These are phyloP conservation scores for Waitea zeae DNA, from an alignment of 1,284 basidiomycete genomes.

Conservation along the genomic window DNA sequence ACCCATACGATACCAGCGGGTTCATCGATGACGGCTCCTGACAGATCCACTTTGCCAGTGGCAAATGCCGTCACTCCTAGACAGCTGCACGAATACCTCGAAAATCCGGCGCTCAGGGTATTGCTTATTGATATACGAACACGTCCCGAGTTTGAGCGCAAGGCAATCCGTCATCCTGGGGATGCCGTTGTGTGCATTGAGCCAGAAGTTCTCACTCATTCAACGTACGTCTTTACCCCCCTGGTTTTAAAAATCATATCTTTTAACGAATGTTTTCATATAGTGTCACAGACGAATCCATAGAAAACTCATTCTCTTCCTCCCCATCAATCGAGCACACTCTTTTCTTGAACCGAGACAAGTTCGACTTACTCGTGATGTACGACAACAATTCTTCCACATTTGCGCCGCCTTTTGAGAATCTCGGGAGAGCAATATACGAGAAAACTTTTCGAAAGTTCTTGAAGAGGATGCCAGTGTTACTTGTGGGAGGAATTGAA, in stretches of 20 bases:
- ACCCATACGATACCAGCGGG: too few species aligned
- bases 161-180: constrained; percentile 54
- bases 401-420: constrained; percentile 38
- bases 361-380: constrained; percentile 82
- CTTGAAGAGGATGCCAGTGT: constrained; percentile 63
- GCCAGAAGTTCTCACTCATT: constrained; percentile 61
- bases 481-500: constrained; percentile 76
- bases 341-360: constrained; percentile 67
- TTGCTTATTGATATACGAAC: constrained; percentile 75
- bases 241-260: too few species aligned
- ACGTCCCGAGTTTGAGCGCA: constrained; percentile 58
- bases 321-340: constrained; percentile 54
- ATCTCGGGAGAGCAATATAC: constrained; percentile 52
- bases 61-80: constrained; percentile 44
- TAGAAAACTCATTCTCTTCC: constrained; percentile 66
- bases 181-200: constrained; percentile 76
- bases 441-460: constrained; percentile 57
- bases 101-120: constrained; percentile 37
- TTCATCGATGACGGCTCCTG: too few species aligned
- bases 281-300: constrained; percentile 47
- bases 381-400: constrained; percentile 62
- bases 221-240: too few species aligned
- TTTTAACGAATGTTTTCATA: constrained; percentile 1
- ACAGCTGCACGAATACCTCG: constrained; percentile 43
- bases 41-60: constrained; percentile 28